These are phyloP conservation scores for Penicillium sp. DNA, from an alignment of 2,329 filamentous ascomycete species.

Conservation along the genomic window DNA sequence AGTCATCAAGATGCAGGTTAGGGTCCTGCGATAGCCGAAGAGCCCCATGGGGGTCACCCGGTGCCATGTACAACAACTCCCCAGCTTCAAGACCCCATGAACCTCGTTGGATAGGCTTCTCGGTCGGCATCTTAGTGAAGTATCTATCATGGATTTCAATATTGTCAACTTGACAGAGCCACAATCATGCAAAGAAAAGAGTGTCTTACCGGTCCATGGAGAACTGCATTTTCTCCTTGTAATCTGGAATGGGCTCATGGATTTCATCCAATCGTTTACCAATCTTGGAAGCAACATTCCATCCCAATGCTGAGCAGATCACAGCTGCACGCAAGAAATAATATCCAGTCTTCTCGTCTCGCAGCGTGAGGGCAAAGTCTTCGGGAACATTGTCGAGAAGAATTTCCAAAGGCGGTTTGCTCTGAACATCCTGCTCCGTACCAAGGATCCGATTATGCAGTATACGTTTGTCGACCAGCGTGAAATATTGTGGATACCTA, in stretches of 20 bases:
- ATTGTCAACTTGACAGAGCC: neutral
- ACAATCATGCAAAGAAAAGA: neutral
- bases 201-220: constrained; percentile 74
- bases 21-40: constrained; percentile 61
- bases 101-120: constrained; percentile 76
- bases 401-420: constrained; percentile 66
- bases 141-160: constrained; percentile 53
- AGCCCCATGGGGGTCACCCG: constrained; percentile 64
- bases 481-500: constrained; percentile 76
- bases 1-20: constrained; percentile 57
- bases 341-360: constrained; percentile 68
- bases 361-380: constrained; percentile 76
- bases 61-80: constrained; percentile 72
- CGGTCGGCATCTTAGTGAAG: constrained; percentile 74
- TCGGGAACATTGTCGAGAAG: constrained; percentile 79
- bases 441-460: constrained; percentile 71
- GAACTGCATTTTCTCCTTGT: constrained; percentile 83
- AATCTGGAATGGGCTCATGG: constrained; percentile 74
- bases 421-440: constrained; percentile 61
- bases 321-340: constrained; percentile 76
- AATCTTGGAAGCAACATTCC: constrained; percentile 75
- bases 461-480: constrained; percentile 54
- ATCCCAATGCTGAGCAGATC: constrained; percentile 77
- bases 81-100: constrained; percentile 82
- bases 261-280: constrained; percentile 70